phyloP scores from a whole-genome alignment of 2,329 filamentous ascomycete genomes.

The Chrysosporium keratinophilum region DNA sequence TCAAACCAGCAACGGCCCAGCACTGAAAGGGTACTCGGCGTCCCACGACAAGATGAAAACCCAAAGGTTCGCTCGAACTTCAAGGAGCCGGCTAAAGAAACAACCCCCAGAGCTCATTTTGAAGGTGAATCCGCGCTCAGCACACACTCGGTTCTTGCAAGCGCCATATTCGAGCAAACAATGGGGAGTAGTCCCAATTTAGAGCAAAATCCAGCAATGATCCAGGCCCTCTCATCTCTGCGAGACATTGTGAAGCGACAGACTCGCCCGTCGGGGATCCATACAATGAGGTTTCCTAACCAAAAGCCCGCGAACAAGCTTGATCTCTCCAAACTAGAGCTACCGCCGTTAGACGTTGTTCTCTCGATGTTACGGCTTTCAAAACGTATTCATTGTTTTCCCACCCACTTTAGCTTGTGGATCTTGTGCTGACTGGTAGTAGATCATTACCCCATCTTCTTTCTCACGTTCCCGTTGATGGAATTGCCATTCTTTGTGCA shows the following conservation, averaged over 20 bases:
- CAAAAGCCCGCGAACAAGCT: constrained; percentile 20
- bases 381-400: constrained; percentile 23
- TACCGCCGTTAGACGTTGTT: constrained; percentile 30
- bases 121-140: constrained; percentile 43
- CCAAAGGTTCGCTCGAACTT: constrained; percentile 10
- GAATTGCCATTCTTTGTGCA: constrained; percentile 27
- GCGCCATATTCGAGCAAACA: constrained; percentile 34
- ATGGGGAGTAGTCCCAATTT: constrained; percentile 29
- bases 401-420: background rate
- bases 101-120: constrained; percentile 26
- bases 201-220: constrained; percentile 31
- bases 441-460: constrained; percentile 16
- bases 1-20: constrained; percentile 18
- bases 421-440: background rate
- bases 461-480: constrained; percentile 20
- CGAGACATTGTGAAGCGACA: constrained; percentile 33
- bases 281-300: constrained; percentile 23
- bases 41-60: constrained; percentile 21
- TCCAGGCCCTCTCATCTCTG: constrained; percentile 29
- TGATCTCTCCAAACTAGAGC: constrained; percentile 27
- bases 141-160: constrained; percentile 41
- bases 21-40: constrained; percentile 21
- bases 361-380: constrained; percentile 25
- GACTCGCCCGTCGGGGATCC: constrained; percentile 21
- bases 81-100: constrained; percentile 14